phyloP scores from a whole-genome alignment of 2,329 filamentous ascomycete species.

The Ophiostoma populinum region DNA sequence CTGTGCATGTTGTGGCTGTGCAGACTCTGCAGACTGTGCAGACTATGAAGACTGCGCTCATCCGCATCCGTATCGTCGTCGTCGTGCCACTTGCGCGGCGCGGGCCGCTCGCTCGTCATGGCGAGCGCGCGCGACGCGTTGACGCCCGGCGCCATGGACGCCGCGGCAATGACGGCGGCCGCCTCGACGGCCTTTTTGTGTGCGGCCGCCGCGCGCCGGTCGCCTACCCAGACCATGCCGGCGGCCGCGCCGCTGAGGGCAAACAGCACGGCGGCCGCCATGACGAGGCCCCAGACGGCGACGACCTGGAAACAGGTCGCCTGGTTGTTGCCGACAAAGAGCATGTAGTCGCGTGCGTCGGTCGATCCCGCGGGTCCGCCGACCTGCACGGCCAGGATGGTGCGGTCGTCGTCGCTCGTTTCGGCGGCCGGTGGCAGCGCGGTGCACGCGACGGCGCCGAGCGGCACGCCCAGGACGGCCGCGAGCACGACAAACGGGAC shows the following conservation, averaged over 20 bases:
- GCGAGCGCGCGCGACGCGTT: neutral
- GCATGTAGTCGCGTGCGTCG: conserved; percentile 21
- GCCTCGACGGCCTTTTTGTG: neutral
- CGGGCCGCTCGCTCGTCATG: conserved; percentile 13
- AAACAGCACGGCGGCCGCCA: conserved; percentile 59
- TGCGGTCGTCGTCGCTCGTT: conserved; percentile 26
- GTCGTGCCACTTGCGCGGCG: neutral
- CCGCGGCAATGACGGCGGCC: conserved; percentile 14
- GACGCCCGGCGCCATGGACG: neutral
- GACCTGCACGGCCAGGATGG: conserved; percentile 25
- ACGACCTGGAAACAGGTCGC: conserved; percentile 70
- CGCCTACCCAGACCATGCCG: conserved; percentile 45
- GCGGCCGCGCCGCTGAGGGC: conserved; percentile 42
- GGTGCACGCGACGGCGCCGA: conserved; percentile 61
- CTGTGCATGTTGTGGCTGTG: neutral
- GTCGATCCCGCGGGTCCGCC: neutral
- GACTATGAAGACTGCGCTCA: neutral
- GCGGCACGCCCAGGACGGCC: conserved; percentile 60
- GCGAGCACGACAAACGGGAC: conserved; percentile 65
- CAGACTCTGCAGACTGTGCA: neutral
- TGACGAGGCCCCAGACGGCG: conserved; percentile 71
- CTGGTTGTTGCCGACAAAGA: conserved; percentile 34
- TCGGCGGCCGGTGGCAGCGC: conserved; percentile 24
- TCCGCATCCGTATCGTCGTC: neutral
- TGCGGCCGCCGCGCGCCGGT: conserved; percentile 17